Evolutionary conservation across 805 yeast species (phyloP).

Genomic region (Blastobotrys peoriensis): DNA sequence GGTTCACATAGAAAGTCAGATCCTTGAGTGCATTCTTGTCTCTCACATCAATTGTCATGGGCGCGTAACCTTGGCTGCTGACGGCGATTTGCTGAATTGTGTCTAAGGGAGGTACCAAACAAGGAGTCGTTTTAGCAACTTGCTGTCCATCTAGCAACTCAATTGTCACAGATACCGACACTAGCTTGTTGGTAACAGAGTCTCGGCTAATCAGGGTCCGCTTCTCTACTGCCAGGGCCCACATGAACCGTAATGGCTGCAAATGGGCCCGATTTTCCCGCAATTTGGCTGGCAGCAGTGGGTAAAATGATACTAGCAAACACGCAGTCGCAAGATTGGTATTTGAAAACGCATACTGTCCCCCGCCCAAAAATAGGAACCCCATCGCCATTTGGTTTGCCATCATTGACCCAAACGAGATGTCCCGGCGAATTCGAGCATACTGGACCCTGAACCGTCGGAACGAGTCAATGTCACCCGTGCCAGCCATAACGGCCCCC

Average conservation of each 20-base stretch:
- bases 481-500: conserved; percentile 80
- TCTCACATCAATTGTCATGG: conserved; percentile 39
- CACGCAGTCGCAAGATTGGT: conserved; percentile 62
- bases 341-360: conserved; percentile 72
- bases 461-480: conserved; percentile 78
- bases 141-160: conserved; percentile 35
- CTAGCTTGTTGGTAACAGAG: conserved; percentile 52
- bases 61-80: conserved; percentile 44
- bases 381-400: conserved; percentile 81
- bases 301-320: conserved; percentile 70
- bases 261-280: conserved; percentile 54
- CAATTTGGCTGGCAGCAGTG: conserved; percentile 48
- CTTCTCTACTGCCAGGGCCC: conserved; percentile 79
- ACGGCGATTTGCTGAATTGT: conserved; percentile 45
- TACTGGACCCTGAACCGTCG: conserved; percentile 67
- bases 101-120: conserved; percentile 57
- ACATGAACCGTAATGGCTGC: conserved; percentile 82
- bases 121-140: conserved; percentile 47
- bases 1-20: not conserved
- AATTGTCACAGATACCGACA: conserved; percentile 41
- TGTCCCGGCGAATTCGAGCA: conserved; percentile 36
- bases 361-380: conserved; percentile 83
- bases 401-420: conserved; percentile 65
- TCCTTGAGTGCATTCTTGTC: not conserved
- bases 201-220: conserved; percentile 77